phyloP scores from a whole-genome alignment of 225 moss, liverwort and hornwort species.

The Pseudisothecium myosuroides region DNA sequence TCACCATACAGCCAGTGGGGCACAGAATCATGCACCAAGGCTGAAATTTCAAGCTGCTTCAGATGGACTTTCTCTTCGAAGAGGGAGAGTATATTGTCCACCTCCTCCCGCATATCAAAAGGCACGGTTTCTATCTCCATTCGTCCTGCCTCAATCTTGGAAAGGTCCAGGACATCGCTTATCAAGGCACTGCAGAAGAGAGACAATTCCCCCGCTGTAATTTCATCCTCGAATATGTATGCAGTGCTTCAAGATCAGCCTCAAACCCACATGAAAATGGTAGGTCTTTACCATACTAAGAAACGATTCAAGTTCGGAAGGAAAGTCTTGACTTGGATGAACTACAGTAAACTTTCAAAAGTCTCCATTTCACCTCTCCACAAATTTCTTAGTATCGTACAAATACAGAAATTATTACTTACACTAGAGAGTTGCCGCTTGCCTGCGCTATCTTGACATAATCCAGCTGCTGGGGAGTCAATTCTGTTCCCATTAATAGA shows the following conservation, averaged over 20 bases:
- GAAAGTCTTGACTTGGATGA: background rate
- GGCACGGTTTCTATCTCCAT: constrained; percentile 88
- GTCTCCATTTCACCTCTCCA: background rate
- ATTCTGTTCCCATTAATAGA: constrained; percentile 80
- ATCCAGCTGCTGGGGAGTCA: constrained; percentile 87
- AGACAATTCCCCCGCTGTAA: background rate
- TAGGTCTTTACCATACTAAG: background rate
- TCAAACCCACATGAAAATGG: background rate
- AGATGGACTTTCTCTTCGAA: constrained; percentile 86
- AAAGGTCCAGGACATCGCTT: constrained; percentile 85
- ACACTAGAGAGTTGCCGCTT: constrained; percentile 88
- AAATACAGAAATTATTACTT: background rate
- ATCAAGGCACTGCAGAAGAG: constrained; percentile 57
- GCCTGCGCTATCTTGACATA: constrained; percentile 93
- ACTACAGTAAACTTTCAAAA: background rate
- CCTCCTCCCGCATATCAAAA: constrained; percentile 74
- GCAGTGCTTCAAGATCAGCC: background rate
- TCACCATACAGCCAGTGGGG: constrained; percentile 70
- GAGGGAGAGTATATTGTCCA: constrained; percentile 73
- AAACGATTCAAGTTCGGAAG: background rate
- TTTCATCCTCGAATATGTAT: background rate
- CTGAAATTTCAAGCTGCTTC: constrained; percentile 70
- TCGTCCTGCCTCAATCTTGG: constrained; percentile 90
- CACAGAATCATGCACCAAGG: constrained; percentile 69
- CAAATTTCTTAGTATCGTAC: background rate